phyloP scores from a whole-genome alignment of 1,284 basidiomycete genomes.

The Trametes polyzona region DNA sequence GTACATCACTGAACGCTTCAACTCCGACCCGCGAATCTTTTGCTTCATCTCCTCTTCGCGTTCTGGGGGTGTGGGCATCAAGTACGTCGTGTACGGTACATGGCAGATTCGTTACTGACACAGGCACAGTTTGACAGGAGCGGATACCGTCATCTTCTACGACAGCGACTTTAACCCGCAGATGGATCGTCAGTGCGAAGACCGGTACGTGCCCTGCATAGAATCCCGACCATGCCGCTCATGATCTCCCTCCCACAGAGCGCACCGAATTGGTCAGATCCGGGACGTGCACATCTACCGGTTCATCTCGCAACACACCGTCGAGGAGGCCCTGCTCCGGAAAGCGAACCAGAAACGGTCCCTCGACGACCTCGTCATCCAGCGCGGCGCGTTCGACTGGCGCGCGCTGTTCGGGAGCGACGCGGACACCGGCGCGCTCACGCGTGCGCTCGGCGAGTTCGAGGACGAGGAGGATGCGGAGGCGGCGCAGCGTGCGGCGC shows the following conservation, averaged over 20 bases:
- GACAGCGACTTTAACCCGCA: conserved; percentile 98
- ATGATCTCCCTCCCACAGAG: conserved; percentile 46
- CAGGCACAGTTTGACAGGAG: conserved; percentile 81
- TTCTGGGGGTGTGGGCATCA: conserved; percentile 96
- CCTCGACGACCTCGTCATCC: conserved; percentile 92
- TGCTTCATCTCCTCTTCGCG: conserved; percentile 94
- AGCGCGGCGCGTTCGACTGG: conserved; percentile 96
- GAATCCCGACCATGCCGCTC: neutral
- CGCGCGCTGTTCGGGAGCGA: conserved; percentile 71
- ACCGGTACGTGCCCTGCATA: conserved; percentile 55
- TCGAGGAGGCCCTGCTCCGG: conserved; percentile 95
- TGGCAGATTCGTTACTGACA: neutral
- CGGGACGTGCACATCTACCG: conserved; percentile 97
- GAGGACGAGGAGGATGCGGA: conserved; percentile 88
- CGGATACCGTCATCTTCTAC: conserved; percentile 96
- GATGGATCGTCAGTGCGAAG: conserved; percentile 97
- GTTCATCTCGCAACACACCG: conserved; percentile 90
- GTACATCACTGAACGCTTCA: conserved; percentile 96
- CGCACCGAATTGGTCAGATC: conserved; percentile 95
- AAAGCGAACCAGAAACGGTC: conserved; percentile 97
- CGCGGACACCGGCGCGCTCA: conserved; percentile 50
- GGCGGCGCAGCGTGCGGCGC: conserved; percentile 80
- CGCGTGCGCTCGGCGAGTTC: conserved; percentile 77
- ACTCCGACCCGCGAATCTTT: conserved; percentile 87
- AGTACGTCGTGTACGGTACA: conserved; percentile 53